Conservation (phyloP, 2,329 filamentous ascomycete species). For the Didymella glomerata region DNA sequence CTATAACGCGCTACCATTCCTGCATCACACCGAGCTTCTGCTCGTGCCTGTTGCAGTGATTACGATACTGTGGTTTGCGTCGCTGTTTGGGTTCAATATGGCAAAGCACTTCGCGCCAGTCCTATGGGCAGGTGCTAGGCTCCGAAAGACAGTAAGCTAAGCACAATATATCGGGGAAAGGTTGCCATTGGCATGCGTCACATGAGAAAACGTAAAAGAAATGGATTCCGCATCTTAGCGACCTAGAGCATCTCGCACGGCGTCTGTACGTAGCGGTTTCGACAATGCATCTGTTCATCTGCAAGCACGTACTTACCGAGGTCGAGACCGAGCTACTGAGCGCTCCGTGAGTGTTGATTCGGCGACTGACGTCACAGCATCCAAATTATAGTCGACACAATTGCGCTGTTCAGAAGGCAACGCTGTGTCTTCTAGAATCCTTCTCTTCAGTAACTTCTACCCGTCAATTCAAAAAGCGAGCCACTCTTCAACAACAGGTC, state of each 20-base stretch:
- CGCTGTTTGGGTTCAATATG: constrained; percentile 61
- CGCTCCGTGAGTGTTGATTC: constrained; percentile 8
- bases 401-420: neutral
- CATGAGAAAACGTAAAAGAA: neutral
- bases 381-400: neutral
- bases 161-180: neutral
- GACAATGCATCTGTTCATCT: neutral
- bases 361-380: constrained; percentile 19
- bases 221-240: constrained; percentile 4
- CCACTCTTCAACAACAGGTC: neutral
- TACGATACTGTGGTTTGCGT: constrained; percentile 65
- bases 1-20: constrained; percentile 73
- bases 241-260: constrained; percentile 5
- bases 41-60: constrained; percentile 69
- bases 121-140: constrained; percentile 58
- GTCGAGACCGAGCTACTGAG: constrained; percentile 1
- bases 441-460: neutral
- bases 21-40: constrained; percentile 72
- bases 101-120: constrained; percentile 61
- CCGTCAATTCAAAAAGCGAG: neutral
- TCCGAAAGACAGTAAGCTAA: constrained; percentile 52
- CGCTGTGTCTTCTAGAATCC: neutral
- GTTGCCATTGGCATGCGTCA: neutral
- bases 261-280: neutral
- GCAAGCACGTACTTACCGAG: constrained; percentile 10